These are phyloP conservation scores for Ceratocystis cubensis DNA, from an alignment of 2,329 filamentous ascomycete species.

Conservation along the genomic window DNA sequence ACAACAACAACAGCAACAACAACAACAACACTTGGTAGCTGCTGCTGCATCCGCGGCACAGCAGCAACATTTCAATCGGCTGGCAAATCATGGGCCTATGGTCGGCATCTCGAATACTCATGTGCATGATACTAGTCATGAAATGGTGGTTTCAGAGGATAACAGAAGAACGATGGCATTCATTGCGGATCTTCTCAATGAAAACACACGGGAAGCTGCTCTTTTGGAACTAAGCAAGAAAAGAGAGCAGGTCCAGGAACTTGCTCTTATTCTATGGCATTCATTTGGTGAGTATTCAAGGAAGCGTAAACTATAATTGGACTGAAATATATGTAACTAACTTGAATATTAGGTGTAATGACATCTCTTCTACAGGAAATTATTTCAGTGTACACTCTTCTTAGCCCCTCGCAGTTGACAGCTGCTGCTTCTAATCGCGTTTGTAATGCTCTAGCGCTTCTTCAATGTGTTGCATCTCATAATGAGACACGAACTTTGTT, in stretches of 20 bases:
- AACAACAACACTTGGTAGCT: constrained; percentile 41
- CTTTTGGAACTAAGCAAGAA: constrained; percentile 96
- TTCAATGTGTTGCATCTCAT: constrained; percentile 95
- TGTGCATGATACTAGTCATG: constrained; percentile 44
- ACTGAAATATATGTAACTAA: neutral
- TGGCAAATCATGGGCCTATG: constrained; percentile 44
- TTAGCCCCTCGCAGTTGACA: constrained; percentile 93
- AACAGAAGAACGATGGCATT: constrained; percentile 85
- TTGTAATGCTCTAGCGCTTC: constrained; percentile 87
- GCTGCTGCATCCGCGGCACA: constrained; percentile 41
- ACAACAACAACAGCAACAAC: constrained; percentile 41
- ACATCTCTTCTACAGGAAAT: constrained; percentile 95
- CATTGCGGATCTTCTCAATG: constrained; percentile 83
- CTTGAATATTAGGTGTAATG: constrained; percentile 64
- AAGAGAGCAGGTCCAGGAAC: constrained; percentile 90
- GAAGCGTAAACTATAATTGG: neutral
- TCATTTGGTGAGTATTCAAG: constrained; percentile 59
- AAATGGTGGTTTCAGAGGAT: constrained; percentile 64
- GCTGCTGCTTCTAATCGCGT: constrained; percentile 95
- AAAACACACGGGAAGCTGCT: constrained; percentile 75
- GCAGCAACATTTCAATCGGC: constrained; percentile 58
- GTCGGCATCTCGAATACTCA: constrained; percentile 33
- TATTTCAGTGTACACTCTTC: constrained; percentile 91
- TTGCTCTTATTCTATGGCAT: constrained; percentile 94
- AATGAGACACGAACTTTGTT: constrained; percentile 92